Evolutionary conservation across 2,329 filamentous ascomycete genomes (phyloP).

Genomic region (Alternaria ventricosa): DNA sequence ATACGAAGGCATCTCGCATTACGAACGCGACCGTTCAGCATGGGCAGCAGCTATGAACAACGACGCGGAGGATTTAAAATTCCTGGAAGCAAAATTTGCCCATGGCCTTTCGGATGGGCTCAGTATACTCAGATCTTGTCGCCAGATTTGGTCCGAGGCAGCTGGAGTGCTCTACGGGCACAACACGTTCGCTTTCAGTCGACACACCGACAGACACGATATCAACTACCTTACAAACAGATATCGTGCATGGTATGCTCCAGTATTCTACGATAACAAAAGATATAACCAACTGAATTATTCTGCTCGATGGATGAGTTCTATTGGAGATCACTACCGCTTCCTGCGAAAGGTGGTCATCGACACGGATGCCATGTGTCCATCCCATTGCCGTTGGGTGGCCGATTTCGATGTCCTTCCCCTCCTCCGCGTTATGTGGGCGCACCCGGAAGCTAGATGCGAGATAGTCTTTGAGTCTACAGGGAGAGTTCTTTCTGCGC

Average conservation of each 20-base stretch:
- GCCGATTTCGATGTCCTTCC: not conserved
- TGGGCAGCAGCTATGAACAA: not conserved
- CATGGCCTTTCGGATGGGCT: not conserved
- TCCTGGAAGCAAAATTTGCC: not conserved
- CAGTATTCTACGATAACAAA: not conserved
- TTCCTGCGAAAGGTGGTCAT: not conserved
- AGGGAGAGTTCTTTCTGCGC: not conserved
- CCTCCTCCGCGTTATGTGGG: not conserved
- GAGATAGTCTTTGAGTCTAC: not conserved
- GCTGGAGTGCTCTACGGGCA: not conserved
- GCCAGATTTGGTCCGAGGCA: not conserved
- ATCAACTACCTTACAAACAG: not conserved
- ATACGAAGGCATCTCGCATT: not conserved
- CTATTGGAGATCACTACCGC: not conserved
- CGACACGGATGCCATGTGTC: not conserved
- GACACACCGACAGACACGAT: not conserved
- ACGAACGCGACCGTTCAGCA: not conserved
- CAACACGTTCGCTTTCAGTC: not conserved
- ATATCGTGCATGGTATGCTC: not conserved
- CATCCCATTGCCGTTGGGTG: not conserved
- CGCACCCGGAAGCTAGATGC: not conserved
- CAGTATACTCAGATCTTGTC: not conserved
- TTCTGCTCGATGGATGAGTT: not conserved
- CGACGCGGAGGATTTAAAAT: not conserved
- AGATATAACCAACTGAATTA: not conserved